Base-by-base conservation (phyloP, 1,284 basidiomycete species). In the Psilocybe mexicana region DNA sequence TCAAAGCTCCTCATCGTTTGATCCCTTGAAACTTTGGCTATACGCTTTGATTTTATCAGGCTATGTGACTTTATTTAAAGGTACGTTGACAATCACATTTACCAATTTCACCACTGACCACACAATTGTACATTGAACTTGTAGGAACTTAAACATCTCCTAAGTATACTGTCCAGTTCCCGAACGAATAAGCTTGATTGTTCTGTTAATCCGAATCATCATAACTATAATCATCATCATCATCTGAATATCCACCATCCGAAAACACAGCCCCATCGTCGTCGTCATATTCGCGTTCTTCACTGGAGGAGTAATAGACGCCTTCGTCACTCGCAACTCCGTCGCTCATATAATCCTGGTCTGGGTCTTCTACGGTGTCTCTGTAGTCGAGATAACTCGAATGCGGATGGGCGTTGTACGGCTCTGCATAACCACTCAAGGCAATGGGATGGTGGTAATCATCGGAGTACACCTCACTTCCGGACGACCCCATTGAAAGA, bases 141-240 rank as follows among this genome's bases (percentile, higher is more conserved):
- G n/a, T n/a, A 18, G 18, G 18, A 18, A 18, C 18, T 18, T 18
- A 18, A 18, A 18, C 18, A 18, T 18, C 18, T 18, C 18, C 18
- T 18, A 18, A 18, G 18, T 18, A 18, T 18, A 18, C 18, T 18
- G 18, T 18, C 18, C 18, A 18, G 18, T 36, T 36, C 7, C 7
- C 35, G 12, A 36, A 6, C 12, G 35, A 36, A 36, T 6, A 7
- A 36, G 12, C 12, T 6, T 6, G 6, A 7, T 12, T 12, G 7
- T 36, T 12, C 18, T 24, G 11, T 28, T 12, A 48, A 26, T 48
- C 46, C 14, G 3, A 48, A 23, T 33, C 46, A 18, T 94, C 95
- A 67, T 50, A 59, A 26, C 60, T 54, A 26, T 51, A 55, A 36
- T 60, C 54, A 33, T 52, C 50, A 43, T 51, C 57, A 43, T 57